Evolutionary conservation across 768 basidiomycete species (phyloP).

Genomic region (Hypholoma sublateritium): DNA sequence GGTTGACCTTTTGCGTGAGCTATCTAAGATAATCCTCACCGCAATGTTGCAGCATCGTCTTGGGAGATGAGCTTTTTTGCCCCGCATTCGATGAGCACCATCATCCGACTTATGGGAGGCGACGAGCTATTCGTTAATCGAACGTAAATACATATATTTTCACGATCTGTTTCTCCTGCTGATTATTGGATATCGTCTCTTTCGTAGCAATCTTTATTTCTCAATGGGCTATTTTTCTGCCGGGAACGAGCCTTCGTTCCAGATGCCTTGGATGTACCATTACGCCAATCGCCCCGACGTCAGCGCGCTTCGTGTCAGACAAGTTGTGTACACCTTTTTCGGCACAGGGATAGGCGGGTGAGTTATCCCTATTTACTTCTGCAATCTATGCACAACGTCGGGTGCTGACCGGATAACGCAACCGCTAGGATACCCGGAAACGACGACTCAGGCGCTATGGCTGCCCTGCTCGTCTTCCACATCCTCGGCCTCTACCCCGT

Average conservation of each 20-base stretch:
- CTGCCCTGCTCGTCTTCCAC: constrained; percentile 47
- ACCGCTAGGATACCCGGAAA: constrained; percentile 47
- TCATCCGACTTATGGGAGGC: constrained; percentile 49
- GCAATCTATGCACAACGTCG: neutral
- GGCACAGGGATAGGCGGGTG: constrained; percentile 46
- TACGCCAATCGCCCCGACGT: constrained; percentile 52
- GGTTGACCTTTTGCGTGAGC: neutral
- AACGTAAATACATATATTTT: constrained; percentile 28
- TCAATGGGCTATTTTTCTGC: constrained; percentile 43
- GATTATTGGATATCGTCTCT: neutral
- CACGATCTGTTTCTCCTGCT: neutral
- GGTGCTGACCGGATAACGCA: neutral
- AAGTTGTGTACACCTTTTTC: constrained; percentile 44
- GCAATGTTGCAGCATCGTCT: constrained; percentile 39
- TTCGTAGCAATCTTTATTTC: constrained; percentile 43
- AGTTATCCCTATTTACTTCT: neutral
- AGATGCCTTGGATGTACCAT: constrained; percentile 48
- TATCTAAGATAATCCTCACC: neutral
- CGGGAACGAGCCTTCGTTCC: constrained; percentile 51
- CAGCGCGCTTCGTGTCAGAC: constrained; percentile 42
- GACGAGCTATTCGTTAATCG: constrained; percentile 38
- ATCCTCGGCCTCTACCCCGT: constrained; percentile 52
- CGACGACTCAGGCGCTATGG: constrained; percentile 56
- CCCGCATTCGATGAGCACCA: constrained; percentile 48
- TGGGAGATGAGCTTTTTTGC: constrained; percentile 57